A percentile compares a stretch with the other conserved stretches of the same genome.
These are phyloP conservation scores for Nyctanthes arbortristis DNA, from an alignment of 257 asterid species.

Conservation along the genomic window DNA sequence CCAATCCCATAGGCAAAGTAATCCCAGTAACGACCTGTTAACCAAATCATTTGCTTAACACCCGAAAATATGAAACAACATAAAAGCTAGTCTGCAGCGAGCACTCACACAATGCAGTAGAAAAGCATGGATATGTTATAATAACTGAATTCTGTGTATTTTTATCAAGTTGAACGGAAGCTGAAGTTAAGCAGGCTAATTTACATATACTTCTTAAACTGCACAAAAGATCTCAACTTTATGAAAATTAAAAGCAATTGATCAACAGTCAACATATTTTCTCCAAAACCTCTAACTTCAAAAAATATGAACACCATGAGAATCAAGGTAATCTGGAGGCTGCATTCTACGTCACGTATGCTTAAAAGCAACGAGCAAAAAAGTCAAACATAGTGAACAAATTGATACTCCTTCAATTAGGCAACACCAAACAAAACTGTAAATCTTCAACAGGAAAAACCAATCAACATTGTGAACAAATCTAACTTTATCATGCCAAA, in stretches of 20 bases:
- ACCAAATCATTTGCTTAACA: constrained; percentile 21
- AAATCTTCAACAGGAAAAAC: constrained; percentile 9
- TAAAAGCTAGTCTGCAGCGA: background rate
- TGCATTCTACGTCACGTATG: constrained; percentile 1
- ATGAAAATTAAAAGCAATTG: constrained; percentile 6
- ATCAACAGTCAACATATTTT: background rate
- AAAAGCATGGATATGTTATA: too few relatives aligned
- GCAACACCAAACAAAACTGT: background rate
- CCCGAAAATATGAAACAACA: constrained; percentile 1
- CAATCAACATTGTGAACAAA: background rate
- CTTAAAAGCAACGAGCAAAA: constrained; percentile 3
- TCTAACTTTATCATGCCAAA: background rate
- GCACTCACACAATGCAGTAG: too few relatives aligned
- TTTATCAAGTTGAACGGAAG: background rate
- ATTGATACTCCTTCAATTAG: background rate
- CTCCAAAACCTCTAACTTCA: background rate
- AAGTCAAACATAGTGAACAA: background rate
- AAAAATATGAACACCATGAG: constrained; percentile 10
- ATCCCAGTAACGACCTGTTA: constrained; percentile 89
- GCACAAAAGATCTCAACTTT: constrained; percentile 12
- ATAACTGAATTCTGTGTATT: too few relatives aligned
- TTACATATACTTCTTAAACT: background rate
- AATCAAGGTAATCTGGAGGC: constrained; percentile 4
- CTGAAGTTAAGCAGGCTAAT: background rate
- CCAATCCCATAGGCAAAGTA: constrained; percentile 79